phyloP scores from a whole-genome alignment of 2,329 filamentous ascomycete genomes.

The Sarocladium brachiariae region DNA sequence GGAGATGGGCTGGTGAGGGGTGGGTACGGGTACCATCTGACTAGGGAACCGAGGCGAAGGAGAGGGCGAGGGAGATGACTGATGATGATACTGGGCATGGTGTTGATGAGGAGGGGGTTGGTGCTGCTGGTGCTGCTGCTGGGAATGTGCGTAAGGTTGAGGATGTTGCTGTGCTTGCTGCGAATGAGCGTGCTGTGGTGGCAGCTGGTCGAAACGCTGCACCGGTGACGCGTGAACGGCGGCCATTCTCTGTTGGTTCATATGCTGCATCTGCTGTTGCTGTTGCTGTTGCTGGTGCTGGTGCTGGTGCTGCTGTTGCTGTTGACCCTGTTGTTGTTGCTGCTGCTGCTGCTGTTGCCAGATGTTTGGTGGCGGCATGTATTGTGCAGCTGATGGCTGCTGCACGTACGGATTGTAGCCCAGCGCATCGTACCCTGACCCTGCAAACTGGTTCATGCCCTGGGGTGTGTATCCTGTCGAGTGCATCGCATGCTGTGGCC shows the following conservation, averaged over 20 bases:
- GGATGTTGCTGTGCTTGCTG: conserved; percentile 23
- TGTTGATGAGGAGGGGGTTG: conserved; percentile 18
- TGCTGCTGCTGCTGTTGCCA: conserved; percentile 31
- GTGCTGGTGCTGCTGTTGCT: conserved; percentile 20
- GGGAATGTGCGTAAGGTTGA: conserved; percentile 17
- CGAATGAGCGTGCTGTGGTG: conserved; percentile 11
- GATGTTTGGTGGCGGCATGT: conserved; percentile 20
- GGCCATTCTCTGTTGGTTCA: conserved; percentile 15
- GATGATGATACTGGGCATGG: conserved; percentile 10
- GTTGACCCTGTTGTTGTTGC: conserved; percentile 21
- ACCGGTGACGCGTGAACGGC: conserved; percentile 1
- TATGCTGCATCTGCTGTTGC: conserved; percentile 18
- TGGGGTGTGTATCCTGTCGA: conserved; percentile 10
- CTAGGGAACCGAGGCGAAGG: conserved; percentile 6
- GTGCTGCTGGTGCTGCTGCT: conserved; percentile 15
- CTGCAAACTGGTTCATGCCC: conserved; percentile 17
- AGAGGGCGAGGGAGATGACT: neutral
- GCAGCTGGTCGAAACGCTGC: conserved; percentile 6
- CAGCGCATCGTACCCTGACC: conserved; percentile 19
- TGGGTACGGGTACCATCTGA: neutral
- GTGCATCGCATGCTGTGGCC: neutral
- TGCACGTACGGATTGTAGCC: conserved; percentile 11
- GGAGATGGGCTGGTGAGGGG: conserved; percentile 3
- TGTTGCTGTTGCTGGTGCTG: conserved; percentile 15
- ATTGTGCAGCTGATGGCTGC: conserved; percentile 18